phyloP scores from a whole-genome alignment of 192 early-diverging fungal genomes.

The Coemansia sp. region DNA sequence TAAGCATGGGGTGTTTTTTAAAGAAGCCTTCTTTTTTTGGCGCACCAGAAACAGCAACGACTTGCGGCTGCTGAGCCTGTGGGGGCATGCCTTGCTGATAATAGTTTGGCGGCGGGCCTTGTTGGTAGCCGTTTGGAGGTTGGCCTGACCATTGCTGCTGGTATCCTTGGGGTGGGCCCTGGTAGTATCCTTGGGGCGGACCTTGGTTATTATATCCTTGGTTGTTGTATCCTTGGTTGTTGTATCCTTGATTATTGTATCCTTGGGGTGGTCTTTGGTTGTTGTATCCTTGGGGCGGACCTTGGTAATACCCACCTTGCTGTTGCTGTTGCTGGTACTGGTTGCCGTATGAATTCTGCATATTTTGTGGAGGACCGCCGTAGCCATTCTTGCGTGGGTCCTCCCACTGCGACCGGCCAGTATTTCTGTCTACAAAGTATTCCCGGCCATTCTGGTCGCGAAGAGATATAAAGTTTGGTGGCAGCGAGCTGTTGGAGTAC shows the following conservation, averaged over 20 bases:
- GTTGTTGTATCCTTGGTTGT: neutral
- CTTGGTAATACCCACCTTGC: no score
- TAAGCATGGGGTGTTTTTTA: constrained; percentile 28
- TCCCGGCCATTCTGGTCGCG: constrained; percentile 20
- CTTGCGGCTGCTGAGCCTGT: constrained; percentile 10
- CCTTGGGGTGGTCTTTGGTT: no score
- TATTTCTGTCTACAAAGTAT: constrained; percentile 32
- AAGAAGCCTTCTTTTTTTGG: constrained; percentile 25
- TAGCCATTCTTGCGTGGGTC: constrained; percentile 17
- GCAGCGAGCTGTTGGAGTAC: constrained; percentile 18
- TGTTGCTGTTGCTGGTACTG: constrained; percentile 8
- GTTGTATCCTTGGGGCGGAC: no score
- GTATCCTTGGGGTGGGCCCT: no score
- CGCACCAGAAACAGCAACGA: neutral
- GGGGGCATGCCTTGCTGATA: constrained; percentile 26
- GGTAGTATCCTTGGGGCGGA: no score
- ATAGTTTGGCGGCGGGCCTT: neutral
- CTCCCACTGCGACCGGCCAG: constrained; percentile 29
- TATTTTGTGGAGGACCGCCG: constrained; percentile 1
- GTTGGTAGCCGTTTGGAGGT: constrained; percentile 1
- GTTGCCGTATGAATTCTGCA: neutral
- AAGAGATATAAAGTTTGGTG: constrained; percentile 24
- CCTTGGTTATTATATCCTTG: neutral
- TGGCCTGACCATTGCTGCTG: neutral
- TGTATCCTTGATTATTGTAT: no score